Percentiles rank a stretch among this genome's conserved stretches.
phyloP scores from a whole-genome alignment of 2,329 filamentous ascomycete genomes.

The Talaromyces sp. region DNA sequence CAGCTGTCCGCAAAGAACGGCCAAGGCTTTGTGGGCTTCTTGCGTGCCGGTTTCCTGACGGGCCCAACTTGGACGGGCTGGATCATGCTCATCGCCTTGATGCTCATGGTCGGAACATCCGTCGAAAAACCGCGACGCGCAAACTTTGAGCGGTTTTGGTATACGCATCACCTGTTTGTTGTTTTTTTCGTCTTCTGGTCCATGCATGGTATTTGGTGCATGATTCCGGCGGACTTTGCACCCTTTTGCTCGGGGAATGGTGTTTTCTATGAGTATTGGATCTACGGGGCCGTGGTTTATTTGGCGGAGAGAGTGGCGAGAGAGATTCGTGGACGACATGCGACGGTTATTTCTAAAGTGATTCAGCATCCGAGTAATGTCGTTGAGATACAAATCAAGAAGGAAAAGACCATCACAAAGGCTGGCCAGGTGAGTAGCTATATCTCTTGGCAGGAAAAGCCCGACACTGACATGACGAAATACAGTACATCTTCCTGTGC shows the following conservation, averaged over 20 bases:
- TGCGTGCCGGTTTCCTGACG: slow-evolving; percentile 71
- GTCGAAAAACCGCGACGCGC: slow-evolving; percentile 72
- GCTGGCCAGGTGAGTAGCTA: slow-evolving; percentile 58
- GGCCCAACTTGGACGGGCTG: slow-evolving; percentile 85
- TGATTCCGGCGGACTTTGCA: slow-evolving; percentile 80
- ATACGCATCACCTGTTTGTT: slow-evolving; percentile 82
- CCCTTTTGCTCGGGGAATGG: slow-evolving; percentile 68
- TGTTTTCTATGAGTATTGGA: slow-evolving; percentile 88
- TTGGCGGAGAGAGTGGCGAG: slow-evolving; percentile 73
- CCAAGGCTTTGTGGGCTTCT: slow-evolving; percentile 72
- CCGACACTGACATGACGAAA: background rate
- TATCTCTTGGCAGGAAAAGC: background rate
- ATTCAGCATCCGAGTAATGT: slow-evolving; percentile 87
- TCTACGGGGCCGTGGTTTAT: slow-evolving; percentile 77
- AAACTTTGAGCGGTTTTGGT: slow-evolving; percentile 89
- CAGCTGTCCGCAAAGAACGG: slow-evolving; percentile 71
- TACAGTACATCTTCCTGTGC: slow-evolving; percentile 79
- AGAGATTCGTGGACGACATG: slow-evolving; percentile 74
- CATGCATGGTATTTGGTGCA: slow-evolving; percentile 84
- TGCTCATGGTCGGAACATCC: slow-evolving; percentile 73
- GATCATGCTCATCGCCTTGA: slow-evolving; percentile 73
- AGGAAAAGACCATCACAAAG: slow-evolving; percentile 75
- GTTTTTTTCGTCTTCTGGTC: slow-evolving; percentile 89
- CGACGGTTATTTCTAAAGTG: slow-evolving; percentile 83
- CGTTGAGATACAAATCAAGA: slow-evolving; percentile 88